Conservation (phyloP, 495 filamentous ascomycete genomes). For the Aspergillus nidulans region DNA sequence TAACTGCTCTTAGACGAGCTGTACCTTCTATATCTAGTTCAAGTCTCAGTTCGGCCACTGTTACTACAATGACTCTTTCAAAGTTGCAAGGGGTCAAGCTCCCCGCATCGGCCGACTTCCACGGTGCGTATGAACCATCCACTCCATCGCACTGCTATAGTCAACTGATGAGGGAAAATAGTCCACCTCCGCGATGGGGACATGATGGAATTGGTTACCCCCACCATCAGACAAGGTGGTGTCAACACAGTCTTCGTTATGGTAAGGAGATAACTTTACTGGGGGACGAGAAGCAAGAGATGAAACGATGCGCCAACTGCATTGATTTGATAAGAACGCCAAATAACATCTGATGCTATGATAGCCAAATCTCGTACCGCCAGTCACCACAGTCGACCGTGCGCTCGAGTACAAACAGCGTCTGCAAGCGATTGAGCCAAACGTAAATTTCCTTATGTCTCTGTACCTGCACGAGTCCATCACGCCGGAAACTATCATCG, state of each 20-base stretch:
- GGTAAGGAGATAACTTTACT: conserved; percentile 37
- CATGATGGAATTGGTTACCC: conserved; percentile 80
- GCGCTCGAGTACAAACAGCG: conserved; percentile 70
- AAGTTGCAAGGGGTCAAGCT: conserved; percentile 49
- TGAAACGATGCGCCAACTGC: not conserved
- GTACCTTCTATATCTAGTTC: too few species aligned
- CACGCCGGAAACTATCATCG: conserved; percentile 71
- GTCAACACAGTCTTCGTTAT: conserved; percentile 82
- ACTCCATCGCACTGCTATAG: conserved; percentile 20
- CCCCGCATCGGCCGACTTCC: conserved; percentile 68
- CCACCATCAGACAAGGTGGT: conserved; percentile 66
- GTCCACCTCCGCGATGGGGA: conserved; percentile 71
- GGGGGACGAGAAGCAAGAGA: not conserved
- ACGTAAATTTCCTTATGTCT: conserved; percentile 82
- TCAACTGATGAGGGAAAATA: conserved; percentile 8
- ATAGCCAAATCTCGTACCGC: conserved; percentile 68
- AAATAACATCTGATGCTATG: conserved; percentile 8
- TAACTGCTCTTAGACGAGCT: too few species aligned
- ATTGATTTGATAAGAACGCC: conserved; percentile 3
- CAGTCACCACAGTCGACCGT: conserved; percentile 66
- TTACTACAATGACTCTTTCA: conserved; percentile 33
- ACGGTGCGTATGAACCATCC: conserved; percentile 38
- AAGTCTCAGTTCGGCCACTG: not conserved
- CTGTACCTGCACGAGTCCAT: conserved; percentile 76
- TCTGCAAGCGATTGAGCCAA: conserved; percentile 63